A percentile compares a stretch with the other conserved stretches of the same genome.
Evolutionary conservation across 768 basidiomycete genomes (phyloP).

Genomic region (Tulasnella sp.): DNA sequence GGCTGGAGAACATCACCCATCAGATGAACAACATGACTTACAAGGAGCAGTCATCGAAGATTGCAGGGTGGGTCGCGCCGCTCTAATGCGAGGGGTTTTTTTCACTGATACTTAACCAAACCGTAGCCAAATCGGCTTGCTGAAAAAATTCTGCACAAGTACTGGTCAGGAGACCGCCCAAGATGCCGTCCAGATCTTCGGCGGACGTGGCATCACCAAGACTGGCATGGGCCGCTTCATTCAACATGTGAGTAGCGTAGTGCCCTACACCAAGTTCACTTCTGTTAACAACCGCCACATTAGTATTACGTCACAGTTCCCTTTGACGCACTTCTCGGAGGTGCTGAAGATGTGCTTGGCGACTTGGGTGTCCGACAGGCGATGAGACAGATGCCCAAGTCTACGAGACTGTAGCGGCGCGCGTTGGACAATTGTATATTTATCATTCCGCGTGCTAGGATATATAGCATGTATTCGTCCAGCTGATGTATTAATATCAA

Average conservation of each 20-base stretch:
- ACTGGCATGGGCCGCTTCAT: conserved; percentile 75
- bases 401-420: conserved; percentile 3
- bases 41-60: conserved; percentile 63
- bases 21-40: conserved; percentile 87
- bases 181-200: conserved; percentile 49
- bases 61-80: conserved; percentile 57
- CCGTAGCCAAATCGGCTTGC: conserved; percentile 58
- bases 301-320: conserved; percentile 79
- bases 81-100: not conserved
- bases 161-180: conserved; percentile 73
- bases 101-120: conserved; percentile 36
- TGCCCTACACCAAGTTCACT: not conserved
- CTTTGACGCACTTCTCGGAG: conserved; percentile 77
- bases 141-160: conserved; percentile 74
- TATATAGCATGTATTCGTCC: conserved; percentile 10
- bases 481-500: not conserved
- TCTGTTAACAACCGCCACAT: conserved; percentile 14
- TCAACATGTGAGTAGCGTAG: conserved; percentile 47
- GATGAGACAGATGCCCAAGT: conserved; percentile 58
- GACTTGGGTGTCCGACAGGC: conserved; percentile 82
- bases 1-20: conserved; percentile 81
- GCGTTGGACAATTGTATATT: not conserved
- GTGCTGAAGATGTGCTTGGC: conserved; percentile 51
- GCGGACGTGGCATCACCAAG: conserved; percentile 69
- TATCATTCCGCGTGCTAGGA: not conserved